A percentile compares a stretch with the other conserved stretches of the same genome.
These are phyloP conservation scores for Ceratocystiopsis minuta DNA, from an alignment of 2,329 filamentous ascomycete genomes.

Conservation along the genomic window DNA sequence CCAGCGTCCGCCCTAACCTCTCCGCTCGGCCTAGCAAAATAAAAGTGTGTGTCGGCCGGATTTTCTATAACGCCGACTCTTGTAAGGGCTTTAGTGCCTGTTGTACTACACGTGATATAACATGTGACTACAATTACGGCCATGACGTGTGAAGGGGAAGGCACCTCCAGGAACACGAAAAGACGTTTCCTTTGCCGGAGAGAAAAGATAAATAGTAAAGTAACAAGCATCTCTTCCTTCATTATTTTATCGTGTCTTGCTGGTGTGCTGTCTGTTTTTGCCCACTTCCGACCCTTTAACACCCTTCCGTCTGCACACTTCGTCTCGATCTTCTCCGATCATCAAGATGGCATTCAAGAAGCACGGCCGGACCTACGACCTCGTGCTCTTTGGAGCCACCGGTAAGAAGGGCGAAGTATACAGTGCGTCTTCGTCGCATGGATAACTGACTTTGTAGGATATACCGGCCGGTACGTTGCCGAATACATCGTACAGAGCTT, in stretches of 20 bases:
- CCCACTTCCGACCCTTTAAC: not conserved
- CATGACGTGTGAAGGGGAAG: not conserved
- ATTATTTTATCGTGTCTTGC: no score
- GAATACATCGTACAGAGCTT: slow-evolving; percentile 56
- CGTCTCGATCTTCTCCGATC: not conserved
- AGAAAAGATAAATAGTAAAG: no score
- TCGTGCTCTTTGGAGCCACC: slow-evolving; percentile 39
- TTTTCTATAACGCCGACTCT: slow-evolving; percentile 3
- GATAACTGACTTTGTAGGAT: slow-evolving; percentile 31
- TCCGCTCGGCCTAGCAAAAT: not conserved
- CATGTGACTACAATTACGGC: slow-evolving; percentile 1
- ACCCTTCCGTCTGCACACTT: no score
- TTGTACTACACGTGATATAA: no score
- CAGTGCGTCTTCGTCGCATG: no score
- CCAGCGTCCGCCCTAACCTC: not conserved
- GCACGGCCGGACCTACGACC: slow-evolving; percentile 35
- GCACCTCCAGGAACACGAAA: no score
- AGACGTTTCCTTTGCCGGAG: no score
- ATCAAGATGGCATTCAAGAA: slow-evolving; percentile 11
- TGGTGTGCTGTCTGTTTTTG: not conserved
- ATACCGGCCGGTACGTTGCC: slow-evolving; percentile 61
- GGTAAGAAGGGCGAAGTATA: slow-evolving; percentile 19
- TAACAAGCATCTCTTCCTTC: no score
- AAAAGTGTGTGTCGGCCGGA: slow-evolving; percentile 6
- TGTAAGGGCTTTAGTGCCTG: no score